Conservation (phyloP, 805 yeast genomes). For the Hanseniaspora hatyaiensis region DNA sequence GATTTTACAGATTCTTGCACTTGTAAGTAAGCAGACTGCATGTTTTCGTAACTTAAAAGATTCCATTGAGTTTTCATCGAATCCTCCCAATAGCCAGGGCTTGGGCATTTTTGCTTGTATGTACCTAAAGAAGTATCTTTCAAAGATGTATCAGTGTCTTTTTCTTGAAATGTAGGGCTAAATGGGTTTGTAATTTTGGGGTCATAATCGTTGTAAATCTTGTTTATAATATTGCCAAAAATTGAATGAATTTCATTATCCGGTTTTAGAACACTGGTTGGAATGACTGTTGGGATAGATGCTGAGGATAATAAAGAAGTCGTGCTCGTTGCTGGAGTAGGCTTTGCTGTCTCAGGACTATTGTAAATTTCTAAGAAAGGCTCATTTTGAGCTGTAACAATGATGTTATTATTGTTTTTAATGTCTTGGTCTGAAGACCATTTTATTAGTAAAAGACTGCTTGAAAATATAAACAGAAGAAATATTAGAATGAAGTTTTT, state of each 20-base stretch:
- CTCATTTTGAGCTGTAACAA: neutral
- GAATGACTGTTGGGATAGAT: too few species aligned
- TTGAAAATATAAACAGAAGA: neutral
- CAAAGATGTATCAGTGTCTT: conserved; percentile 6
- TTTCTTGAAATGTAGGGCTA: conserved; percentile 4
- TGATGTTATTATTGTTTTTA: neutral
- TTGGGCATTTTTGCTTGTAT: conserved; percentile 8
- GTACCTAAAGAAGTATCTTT: conserved; percentile 3
- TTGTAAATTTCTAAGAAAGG: neutral
- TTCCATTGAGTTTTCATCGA: conserved; percentile 4
- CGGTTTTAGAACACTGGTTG: neutral
- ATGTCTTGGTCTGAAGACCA: conserved; percentile 2
- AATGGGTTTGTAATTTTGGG: conserved; percentile 2
- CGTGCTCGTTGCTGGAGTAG: neutral
- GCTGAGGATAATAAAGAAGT: too few species aligned
- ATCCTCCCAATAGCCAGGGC: conserved; percentile 12
- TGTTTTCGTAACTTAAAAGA: neutral
- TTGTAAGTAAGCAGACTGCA: conserved; percentile 23
- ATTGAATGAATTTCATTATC: neutral
- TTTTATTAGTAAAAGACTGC: neutral
- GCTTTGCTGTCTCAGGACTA: neutral
- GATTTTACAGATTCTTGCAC: conserved; percentile 19
- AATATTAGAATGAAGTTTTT: neutral
- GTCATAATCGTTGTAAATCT: conserved; percentile 5
- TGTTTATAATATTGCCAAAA: conserved; percentile 6